Evolutionary conservation across 2,329 filamentous ascomycete species (phyloP).

Genomic region (Stagonosporopsis cucurbitacearum): DNA sequence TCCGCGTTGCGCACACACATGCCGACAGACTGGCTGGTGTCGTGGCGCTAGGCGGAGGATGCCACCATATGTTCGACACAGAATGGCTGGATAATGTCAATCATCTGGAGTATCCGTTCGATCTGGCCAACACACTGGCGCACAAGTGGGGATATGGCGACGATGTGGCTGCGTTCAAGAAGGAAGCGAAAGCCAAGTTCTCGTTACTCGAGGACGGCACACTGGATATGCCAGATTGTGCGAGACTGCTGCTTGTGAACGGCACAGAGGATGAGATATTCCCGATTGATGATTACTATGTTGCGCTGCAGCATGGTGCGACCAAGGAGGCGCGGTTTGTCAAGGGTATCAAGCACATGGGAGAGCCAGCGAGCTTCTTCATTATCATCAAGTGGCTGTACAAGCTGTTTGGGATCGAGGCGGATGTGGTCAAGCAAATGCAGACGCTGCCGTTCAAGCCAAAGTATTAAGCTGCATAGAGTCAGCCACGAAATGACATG

Average conservation of each 20-base stretch:
- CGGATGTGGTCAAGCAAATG: slow-evolving; percentile 53
- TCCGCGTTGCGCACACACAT: slow-evolving; percentile 65
- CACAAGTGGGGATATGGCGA: slow-evolving; percentile 56
- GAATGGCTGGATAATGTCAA: slow-evolving; percentile 63
- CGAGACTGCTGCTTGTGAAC: slow-evolving; percentile 62
- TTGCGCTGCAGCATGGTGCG: slow-evolving; percentile 60
- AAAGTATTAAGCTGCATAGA: slow-evolving; percentile 45
- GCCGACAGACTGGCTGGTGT: slow-evolving; percentile 58
- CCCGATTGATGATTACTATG: slow-evolving; percentile 65
- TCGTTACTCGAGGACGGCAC: slow-evolving; percentile 63
- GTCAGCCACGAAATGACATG: background rate
- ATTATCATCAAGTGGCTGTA: slow-evolving; percentile 59
- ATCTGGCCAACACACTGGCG: slow-evolving; percentile 59
- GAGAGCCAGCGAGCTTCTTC: slow-evolving; percentile 58
- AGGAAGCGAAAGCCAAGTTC: slow-evolving; percentile 57
- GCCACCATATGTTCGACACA: slow-evolving; percentile 61
- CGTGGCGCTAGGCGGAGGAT: slow-evolving; percentile 63
- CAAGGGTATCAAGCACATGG: slow-evolving; percentile 56
- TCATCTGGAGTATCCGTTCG: slow-evolving; percentile 66
- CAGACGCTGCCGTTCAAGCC: slow-evolving; percentile 56
- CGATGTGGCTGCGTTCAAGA: slow-evolving; percentile 53
- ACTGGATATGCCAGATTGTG: slow-evolving; percentile 57
- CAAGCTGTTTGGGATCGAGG: slow-evolving; percentile 54
- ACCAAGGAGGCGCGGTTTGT: slow-evolving; percentile 61
- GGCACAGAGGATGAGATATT: slow-evolving; percentile 67